phyloP scores from a whole-genome alignment of 2,329 filamentous ascomycete species.

The Penicillium sclerotiorum region DNA sequence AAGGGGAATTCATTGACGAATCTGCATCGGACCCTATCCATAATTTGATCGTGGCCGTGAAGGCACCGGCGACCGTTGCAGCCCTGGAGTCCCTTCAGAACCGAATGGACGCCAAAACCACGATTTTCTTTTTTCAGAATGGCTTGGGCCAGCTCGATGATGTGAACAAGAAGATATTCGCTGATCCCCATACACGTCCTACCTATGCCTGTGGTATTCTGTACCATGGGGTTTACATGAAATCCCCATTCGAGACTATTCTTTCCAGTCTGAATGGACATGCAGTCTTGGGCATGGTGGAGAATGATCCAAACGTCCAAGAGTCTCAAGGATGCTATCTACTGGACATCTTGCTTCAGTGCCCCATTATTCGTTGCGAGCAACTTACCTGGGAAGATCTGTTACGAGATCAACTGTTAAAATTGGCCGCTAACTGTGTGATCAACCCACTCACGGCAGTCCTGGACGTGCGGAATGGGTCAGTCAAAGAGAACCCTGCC shows the following conservation, averaged over 20 bases:
- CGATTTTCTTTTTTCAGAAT: conserved; percentile 21
- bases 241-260: conserved; percentile 15
- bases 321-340: conserved; percentile 2
- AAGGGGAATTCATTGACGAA: conserved; percentile 7
- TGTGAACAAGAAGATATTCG: conserved; percentile 13
- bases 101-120: conserved; percentile 17
- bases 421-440: conserved; percentile 20
- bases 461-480: conserved; percentile 17
- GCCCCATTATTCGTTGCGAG: conserved; percentile 14
- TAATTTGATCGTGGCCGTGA: conserved; percentile 20
- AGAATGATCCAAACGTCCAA: background rate
- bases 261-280: conserved; percentile 14
- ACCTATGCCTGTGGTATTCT: conserved; percentile 20
- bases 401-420: conserved; percentile 14
- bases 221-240: conserved; percentile 19
- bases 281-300: conserved; percentile 15
- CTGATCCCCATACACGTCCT: conserved; percentile 8
- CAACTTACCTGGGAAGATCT: conserved; percentile 14
- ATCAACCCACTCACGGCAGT: conserved; percentile 21
- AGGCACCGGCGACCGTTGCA: conserved; percentile 19
- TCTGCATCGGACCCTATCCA: conserved; percentile 9
- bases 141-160: conserved; percentile 21
- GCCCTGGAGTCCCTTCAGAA: conserved; percentile 17
- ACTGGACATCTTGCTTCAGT: conserved; percentile 10
- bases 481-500: conserved; percentile 9